Evolutionary conservation across 2,329 filamentous ascomycete species (phyloP), one percentile per base, ranked within the genome.

Genomic region (Exophiala sideris): DNA sequence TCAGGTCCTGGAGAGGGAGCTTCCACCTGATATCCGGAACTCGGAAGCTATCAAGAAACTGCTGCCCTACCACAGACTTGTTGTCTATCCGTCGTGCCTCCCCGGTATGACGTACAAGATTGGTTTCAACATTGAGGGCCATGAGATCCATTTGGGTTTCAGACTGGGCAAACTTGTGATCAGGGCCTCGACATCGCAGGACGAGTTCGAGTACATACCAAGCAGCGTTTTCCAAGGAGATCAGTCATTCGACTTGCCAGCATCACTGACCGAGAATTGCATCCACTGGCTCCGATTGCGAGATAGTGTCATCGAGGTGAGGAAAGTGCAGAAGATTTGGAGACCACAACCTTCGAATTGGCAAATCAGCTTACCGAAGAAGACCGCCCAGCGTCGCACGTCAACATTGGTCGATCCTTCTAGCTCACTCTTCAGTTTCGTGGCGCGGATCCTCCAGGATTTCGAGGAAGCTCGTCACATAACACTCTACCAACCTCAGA

Each of bases 221-320:
- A 42, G 46, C 0, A 8, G 50, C 0, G 35, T 69, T 0, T 72
- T 77, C 38, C 20, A 48, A 2, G 40, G 50, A 0, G 45, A 18
- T 3, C 7, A 5, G 5, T 48, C 20, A 2, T 74, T 68, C 34
- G 82, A 84, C 57, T 66, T 86, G 0, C 85, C 84, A 0, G 59
- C 59, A 0, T 64, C 71, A 0, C 68, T 88, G 0, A 57, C 84
- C 0, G 65, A 78, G 0, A 67, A 75, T 5, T 85, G 79, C 46
- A 70, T 79, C 0, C 84, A 88, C 57, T 87, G 83, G 82, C 68
- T 86, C 3, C 71, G 86, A 39, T 10, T 84, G 0, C 45, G 55
- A 1, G 68, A 67, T 1, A 69, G 71, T 2, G 48, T 68, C 1
- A 46, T 88, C 0, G 79, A 87, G 41, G 76, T 85, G 18, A 72